Percentiles rank a stretch among this genome's conserved stretches.
phyloP scores from a whole-genome alignment of 2,329 filamentous ascomycete genomes.

The Chaetomiaceae sp. region DNA sequence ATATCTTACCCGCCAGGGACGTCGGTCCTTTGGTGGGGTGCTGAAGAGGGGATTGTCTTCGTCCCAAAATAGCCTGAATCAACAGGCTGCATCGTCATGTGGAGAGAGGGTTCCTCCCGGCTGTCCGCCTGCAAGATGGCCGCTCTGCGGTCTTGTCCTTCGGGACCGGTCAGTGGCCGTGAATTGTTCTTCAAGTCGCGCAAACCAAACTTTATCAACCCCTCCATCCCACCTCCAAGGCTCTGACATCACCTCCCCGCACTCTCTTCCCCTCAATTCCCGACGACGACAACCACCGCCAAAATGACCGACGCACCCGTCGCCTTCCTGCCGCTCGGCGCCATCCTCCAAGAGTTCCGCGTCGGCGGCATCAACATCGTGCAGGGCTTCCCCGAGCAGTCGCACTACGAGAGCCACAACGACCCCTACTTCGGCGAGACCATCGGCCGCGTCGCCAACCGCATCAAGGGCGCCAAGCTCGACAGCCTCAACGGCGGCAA shows the following conservation, averaged over 20 bases:
- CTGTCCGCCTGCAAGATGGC: too few species aligned
- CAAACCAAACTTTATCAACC: not conserved
- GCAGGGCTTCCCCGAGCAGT: constrained; percentile 72
- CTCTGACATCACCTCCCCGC: constrained; percentile 6
- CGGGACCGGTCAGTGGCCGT: too few species aligned
- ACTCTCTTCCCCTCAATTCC: not conserved
- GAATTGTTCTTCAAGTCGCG: too few species aligned
- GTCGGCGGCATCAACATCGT: constrained; percentile 82
- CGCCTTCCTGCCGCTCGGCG: constrained; percentile 69
- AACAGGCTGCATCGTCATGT: too few species aligned
- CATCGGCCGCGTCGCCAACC: constrained; percentile 81
- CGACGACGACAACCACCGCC: not conserved
- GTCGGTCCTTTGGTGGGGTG: too few species aligned
- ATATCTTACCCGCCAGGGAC: too few species aligned
- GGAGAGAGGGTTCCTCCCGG: too few species aligned
- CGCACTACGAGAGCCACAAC: constrained; percentile 73
- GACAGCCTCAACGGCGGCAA: constrained; percentile 63
- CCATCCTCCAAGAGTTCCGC: constrained; percentile 75
- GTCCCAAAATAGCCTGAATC: too few species aligned
- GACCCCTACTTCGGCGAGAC: constrained; percentile 84
- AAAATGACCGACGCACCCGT: constrained; percentile 48
- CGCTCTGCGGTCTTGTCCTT: too few species aligned
- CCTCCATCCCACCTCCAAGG: too few species aligned
- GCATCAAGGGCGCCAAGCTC: constrained; percentile 69
- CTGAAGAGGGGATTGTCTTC: too few species aligned